A percentile compares a stretch with the other conserved stretches of the same genome.
Conservation (phyloP, 2,329 filamentous ascomycete genomes). For the Dichotomopilus funicola region DNA sequence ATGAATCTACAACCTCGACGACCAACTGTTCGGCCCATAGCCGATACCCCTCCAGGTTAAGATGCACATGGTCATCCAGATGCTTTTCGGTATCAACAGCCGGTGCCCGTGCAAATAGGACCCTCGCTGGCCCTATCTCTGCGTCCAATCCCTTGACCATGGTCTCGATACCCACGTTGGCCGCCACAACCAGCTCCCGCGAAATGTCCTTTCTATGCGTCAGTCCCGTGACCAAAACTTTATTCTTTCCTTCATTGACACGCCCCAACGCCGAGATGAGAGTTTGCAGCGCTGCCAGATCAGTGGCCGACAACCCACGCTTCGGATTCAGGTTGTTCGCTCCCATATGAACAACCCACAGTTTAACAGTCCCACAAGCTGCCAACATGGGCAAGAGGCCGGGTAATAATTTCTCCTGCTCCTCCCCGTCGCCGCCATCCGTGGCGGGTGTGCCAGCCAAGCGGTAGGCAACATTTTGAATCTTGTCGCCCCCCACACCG, state of each 20-base stretch:
- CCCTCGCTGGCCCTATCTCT: background rate
- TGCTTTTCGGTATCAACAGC: slow-evolving; percentile 4
- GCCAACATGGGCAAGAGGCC: slow-evolving; percentile 7
- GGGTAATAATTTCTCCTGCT: background rate
- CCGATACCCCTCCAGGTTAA: slow-evolving; percentile 18
- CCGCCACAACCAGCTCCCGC: slow-evolving; percentile 1
- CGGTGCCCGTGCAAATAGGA: background rate
- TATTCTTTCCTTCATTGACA: background rate
- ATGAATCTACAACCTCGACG: background rate
- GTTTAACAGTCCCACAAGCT: slow-evolving; percentile 3
- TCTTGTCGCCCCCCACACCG: slow-evolving; percentile 23
- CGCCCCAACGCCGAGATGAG: slow-evolving; percentile 9
- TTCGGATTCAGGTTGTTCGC: slow-evolving; percentile 20
- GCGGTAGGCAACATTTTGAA: slow-evolving; percentile 20
- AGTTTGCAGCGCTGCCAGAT: slow-evolving; percentile 8
- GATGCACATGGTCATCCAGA: slow-evolving; percentile 20
- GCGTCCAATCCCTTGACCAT: background rate
- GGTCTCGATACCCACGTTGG: slow-evolving; percentile 3
- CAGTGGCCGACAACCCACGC: slow-evolving; percentile 10
- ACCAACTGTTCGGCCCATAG: slow-evolving; percentile 13
- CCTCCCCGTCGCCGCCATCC: background rate
- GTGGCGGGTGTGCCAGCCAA: slow-evolving; percentile 7
- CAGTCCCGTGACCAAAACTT: slow-evolving; percentile 17
- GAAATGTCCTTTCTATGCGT: slow-evolving; percentile 14
- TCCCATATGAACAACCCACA: slow-evolving; percentile 21